phyloP scores from a whole-genome alignment of 768 basidiomycete genomes.

The Leccinum uliginosum region DNA sequence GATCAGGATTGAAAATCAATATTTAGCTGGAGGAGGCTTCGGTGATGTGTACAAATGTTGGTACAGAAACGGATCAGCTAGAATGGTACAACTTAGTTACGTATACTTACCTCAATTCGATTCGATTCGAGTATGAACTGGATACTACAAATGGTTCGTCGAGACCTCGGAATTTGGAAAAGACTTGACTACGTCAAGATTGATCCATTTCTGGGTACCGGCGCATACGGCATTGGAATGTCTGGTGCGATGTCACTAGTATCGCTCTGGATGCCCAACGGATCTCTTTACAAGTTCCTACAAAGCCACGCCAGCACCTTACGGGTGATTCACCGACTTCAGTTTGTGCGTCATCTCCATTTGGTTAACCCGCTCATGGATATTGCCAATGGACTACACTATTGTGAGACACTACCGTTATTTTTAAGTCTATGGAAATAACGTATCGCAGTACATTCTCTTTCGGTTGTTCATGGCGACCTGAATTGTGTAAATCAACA shows the following conservation, averaged over 20 bases:
- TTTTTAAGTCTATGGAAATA: too few species aligned
- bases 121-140: neutral
- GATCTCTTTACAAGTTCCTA: too few species aligned
- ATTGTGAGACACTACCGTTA: neutral
- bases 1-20: neutral
- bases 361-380: neutral
- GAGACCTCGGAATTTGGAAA: too few species aligned
- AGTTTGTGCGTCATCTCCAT: neutral
- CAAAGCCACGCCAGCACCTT: too few species aligned
- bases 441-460: neutral
- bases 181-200: too few species aligned
- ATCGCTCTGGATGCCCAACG: too few species aligned
- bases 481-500: neutral
- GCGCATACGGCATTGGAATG: too few species aligned
- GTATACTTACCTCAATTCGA: neutral
- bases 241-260: too few species aligned
- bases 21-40: neutral
- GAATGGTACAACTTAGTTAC: neutral
- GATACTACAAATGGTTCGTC: neutral
- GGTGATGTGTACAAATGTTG: neutral
- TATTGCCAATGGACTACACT: neutral
- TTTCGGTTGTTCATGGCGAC: neutral
- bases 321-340: too few species aligned
- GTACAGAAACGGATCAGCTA: neutral
- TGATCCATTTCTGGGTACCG: too few species aligned